Percentiles rank a stretch among this genome's conserved stretches.
Evolutionary conservation across 148 eudicot genomes (phyloP).

Genomic region (Persicaria maculosa): DNA sequence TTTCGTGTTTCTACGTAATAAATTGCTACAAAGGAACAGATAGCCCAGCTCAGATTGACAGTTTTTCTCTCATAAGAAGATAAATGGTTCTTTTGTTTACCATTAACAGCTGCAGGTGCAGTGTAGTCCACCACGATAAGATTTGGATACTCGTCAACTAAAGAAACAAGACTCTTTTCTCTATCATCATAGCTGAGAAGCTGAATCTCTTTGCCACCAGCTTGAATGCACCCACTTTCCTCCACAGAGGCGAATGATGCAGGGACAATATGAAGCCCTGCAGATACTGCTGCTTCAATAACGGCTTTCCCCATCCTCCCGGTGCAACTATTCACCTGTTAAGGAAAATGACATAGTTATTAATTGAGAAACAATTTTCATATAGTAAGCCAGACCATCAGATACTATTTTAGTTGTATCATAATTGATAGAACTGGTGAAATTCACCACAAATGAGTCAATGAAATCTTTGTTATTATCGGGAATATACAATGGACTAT

Average conservation of each 20-base stretch:
- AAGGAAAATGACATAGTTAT: conserved; percentile 6
- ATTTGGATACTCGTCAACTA: conserved; percentile 50
- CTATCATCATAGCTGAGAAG: conserved; percentile 58
- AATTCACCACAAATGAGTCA: too few species aligned
- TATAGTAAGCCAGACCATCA: not conserved
- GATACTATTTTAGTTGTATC: too few species aligned
- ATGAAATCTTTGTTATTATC: too few species aligned
- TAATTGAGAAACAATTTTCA: not conserved
- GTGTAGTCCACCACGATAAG: conserved; percentile 90
- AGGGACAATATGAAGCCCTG: conserved; percentile 69
- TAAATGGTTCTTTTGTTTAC: conserved; percentile 25
- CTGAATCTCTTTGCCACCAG: conserved; percentile 63
- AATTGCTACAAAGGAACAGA: not conserved
- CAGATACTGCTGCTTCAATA: conserved; percentile 67
- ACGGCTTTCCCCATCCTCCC: conserved; percentile 97
- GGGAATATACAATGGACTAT: too few species aligned
- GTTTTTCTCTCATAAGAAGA: not conserved
- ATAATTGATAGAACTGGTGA: too few species aligned
- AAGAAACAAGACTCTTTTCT: conserved; percentile 44
- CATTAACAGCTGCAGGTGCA: conserved; percentile 76
- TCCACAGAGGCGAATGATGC: conserved; percentile 62
- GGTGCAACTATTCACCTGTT: conserved; percentile 79
- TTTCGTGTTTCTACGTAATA: too few species aligned
- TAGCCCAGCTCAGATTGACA: not conserved
- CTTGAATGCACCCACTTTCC: conserved; percentile 57